Evolutionary conservation across 2,329 filamentous ascomycete species (phyloP).

Genomic region (Aspergillus melleus): DNA sequence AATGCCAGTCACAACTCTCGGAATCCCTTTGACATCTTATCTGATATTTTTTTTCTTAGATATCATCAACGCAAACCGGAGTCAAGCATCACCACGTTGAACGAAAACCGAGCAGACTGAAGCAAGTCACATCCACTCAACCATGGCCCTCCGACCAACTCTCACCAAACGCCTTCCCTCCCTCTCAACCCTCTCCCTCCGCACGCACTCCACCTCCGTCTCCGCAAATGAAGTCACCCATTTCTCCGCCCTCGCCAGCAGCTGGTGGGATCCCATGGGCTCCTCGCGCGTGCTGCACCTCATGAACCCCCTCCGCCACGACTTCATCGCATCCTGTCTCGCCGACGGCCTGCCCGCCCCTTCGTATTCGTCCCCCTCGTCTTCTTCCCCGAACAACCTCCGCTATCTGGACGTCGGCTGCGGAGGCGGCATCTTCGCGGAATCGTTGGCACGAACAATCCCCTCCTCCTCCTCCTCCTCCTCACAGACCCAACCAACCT

Average conservation of each 20-base stretch:
- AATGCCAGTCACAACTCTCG: not conserved
- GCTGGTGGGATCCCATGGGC: constrained; percentile 97
- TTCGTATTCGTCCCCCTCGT: constrained; percentile 23
- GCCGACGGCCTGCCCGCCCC: constrained; percentile 50
- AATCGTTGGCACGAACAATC: constrained; percentile 54
- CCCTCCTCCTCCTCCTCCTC: constrained; percentile 23
- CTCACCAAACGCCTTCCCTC: constrained; percentile 6
- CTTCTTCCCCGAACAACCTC: constrained; percentile 21
- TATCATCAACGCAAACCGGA: not conserved
- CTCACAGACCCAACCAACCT: constrained; percentile 1
- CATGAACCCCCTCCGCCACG: constrained; percentile 96
- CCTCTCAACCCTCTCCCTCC: constrained; percentile 9
- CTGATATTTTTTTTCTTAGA: not conserved
- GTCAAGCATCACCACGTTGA: not conserved
- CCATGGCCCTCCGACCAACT: constrained; percentile 13
- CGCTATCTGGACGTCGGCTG: constrained; percentile 90
- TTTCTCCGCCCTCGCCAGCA: constrained; percentile 88
- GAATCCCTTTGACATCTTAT: not conserved
- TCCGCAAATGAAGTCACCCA: constrained; percentile 88
- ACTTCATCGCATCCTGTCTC: constrained; percentile 79
- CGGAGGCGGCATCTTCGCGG: constrained; percentile 94
- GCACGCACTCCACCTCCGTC: constrained; percentile 58
- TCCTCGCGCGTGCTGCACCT: constrained; percentile 89
- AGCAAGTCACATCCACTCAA: not conserved
- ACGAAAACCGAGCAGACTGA: not conserved